Evolutionary conservation across 257 asterid genomes (phyloP).

Genomic region (Lycium ferocissimum): DNA sequence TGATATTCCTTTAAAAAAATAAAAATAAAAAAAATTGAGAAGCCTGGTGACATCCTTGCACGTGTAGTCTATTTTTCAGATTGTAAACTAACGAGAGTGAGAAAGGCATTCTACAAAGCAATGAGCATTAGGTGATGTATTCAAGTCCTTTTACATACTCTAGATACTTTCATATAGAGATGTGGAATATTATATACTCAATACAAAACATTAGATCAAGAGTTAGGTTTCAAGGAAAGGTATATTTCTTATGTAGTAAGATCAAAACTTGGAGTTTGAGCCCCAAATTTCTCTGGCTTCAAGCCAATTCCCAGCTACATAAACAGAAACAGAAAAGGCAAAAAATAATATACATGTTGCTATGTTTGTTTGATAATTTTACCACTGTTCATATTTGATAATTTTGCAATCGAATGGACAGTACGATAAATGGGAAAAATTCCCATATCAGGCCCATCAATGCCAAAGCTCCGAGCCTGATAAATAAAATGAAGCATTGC

Average conservation of each 20-base stretch:
- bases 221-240: neutral
- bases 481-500: too few species aligned
- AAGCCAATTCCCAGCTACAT: conserved; percentile 4
- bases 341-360: neutral
- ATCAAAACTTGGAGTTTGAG: neutral
- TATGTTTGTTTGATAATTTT: neutral
- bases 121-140: conserved; percentile 3
- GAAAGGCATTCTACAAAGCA: neutral
- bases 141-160: neutral
- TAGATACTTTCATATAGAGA: neutral
- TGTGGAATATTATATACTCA: neutral
- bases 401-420: neutral
- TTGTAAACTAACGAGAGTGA: neutral
- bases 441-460: neutral
- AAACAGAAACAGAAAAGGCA: neutral
- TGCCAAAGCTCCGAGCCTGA: conserved; percentile 10
- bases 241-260: neutral
- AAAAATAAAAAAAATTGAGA: too few species aligned
- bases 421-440: neutral
- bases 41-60: neutral
- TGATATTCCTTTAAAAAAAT: too few species aligned
- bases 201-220: neutral
- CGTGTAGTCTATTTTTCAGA: neutral
- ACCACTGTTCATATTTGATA: too few species aligned
- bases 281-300: neutral